Base-by-base conservation (phyloP, 2,329 filamentous ascomycete genomes). In the Venturiaceae sp. region DNA sequence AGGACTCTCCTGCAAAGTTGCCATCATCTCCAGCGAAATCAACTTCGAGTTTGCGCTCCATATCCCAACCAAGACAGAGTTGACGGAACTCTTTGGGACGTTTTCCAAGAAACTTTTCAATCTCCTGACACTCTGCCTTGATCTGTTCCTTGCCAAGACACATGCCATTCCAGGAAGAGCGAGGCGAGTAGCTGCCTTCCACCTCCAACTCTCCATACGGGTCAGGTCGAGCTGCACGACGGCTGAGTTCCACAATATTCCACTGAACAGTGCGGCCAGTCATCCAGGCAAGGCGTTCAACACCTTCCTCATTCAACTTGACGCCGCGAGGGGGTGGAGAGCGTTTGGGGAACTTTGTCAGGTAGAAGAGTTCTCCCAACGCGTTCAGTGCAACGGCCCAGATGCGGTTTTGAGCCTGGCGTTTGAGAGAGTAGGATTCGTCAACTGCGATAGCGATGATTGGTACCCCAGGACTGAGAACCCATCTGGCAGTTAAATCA, bases 361-460 rank as follows among this genome's bases (percentile, higher is more conserved):
- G 77, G 64, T 92, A 96, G 70, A 87, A 97, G 0, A 96, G 77
- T 70, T 99, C 94, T 1, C 94, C 94, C 8, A 99, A 77, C 0
- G 94, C 92, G 69, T 99, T 99, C 56, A 99, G 74, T n/a, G 84
- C 89, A 44, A 92, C 86, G n/a, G 89, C 90, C 90, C 91, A 97
- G 13, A 94, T 82, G 30, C 92, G 85, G 13, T 83, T 82, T 54
- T 85, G 77, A 3, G 81, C 75, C 67, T 86, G 85, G 32, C 92
- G 85, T 64, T 84, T 86, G 28, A 80, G 71, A 53, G 81, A 92
- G 71, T 91, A 94, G 56, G 83, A 83, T 30, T 96, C 91, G 66
- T 99, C 94, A 6, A 96, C 82, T 47, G 83, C 83, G 61, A 99
- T 83, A 1, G 84, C 83, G 57, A 96, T 81, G 61, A 99, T 94